phyloP scores from a whole-genome alignment of 495 filamentous ascomycete genomes.

The Filosporella fistucella region DNA sequence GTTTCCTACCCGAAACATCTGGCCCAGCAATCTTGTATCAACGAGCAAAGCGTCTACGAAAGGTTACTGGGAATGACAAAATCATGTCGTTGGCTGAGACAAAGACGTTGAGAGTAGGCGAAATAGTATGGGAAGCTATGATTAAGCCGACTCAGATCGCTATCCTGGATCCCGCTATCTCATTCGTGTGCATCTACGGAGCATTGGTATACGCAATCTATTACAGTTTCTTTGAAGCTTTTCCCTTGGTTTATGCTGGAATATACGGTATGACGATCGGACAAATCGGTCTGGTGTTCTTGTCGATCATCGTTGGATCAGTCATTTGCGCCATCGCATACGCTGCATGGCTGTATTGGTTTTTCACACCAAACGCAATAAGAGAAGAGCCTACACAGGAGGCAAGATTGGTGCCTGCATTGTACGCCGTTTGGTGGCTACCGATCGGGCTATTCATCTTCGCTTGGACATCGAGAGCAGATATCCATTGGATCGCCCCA shows the following conservation, averaged over 20 bases:
- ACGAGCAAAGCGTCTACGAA: conserved; percentile 33
- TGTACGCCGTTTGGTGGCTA: conserved; percentile 40
- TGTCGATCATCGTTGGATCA: conserved; percentile 48
- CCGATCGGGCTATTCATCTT: conserved; percentile 58
- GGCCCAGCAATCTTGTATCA: conserved; percentile 33
- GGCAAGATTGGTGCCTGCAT: conserved; percentile 45
- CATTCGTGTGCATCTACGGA: conserved; percentile 53
- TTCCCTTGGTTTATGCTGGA: conserved; percentile 56
- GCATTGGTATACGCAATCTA: conserved; percentile 58
- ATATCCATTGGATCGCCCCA: conserved; percentile 49
- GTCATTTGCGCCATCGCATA: conserved; percentile 41
- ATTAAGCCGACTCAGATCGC: conserved; percentile 57
- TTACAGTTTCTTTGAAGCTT: conserved; percentile 68
- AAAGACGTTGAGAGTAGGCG: conserved; percentile 37
- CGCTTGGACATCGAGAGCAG: conserved; percentile 49
- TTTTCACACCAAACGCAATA: conserved; percentile 37
- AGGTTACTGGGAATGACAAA: conserved; percentile 32
- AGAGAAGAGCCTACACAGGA: conserved; percentile 43
- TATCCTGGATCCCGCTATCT: conserved; percentile 51
- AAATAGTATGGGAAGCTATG: conserved; percentile 47
- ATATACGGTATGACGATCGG: conserved; percentile 58
- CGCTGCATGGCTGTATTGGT: conserved; percentile 36
- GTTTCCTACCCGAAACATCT: conserved; percentile 38
- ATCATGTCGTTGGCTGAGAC: conserved; percentile 45
- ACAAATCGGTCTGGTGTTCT: conserved; percentile 56